Base-by-base conservation (phyloP, 2,329 filamentous ascomycete species). In the Aspergillus arachidicola region DNA sequence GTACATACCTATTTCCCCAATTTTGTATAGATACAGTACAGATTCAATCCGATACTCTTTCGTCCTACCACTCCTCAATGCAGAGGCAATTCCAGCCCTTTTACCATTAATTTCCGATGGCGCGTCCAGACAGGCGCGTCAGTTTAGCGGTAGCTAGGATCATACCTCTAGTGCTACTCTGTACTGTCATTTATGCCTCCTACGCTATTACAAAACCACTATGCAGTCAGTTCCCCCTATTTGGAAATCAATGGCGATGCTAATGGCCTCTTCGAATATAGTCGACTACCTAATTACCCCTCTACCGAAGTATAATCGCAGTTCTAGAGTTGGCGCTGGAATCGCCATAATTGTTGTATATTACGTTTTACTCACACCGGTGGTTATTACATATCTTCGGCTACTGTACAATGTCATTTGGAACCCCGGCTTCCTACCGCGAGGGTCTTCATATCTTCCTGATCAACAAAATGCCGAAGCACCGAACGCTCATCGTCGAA, bases 391-490 rank as follows among this genome's bases (percentile, higher is more conserved):
- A 23, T 97, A 96, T 77, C 73, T 91, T 23, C 90, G 93, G 66
- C 85, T 94, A 11, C 77, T 94, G 48, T 80, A 88, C 66, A 85
- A 86, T 38, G 88, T 96, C 57, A 84, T 87, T 63, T 82, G 82
- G 68, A 86, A 93, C 68, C 90, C 93, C 0, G 94, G 92, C 4
- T 86, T 93, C 59, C 84, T 94, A 0, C 89, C 91, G 0, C 85
- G 90, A 36, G 87, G 85, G n/a, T 77, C 82, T 58, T 71, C 80
- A 67, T 77, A 73, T 67, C 64, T 71, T 58, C 66, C 71, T 59
- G 67, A 73, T 57, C 63, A 73, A 63, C 58, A 69, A 54, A 64
- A 71, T 41, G 53, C 54, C 51, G 43, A 72, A 61, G 34, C 67
- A 53, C 55, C 68, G 65, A 59, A 69, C 45, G 63, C 57, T 14